Evolutionary conservation across 805 yeast genomes (phyloP), one percentile per base, ranked within the genome.

Genomic region (Cyberlindnera mycetangii): DNA sequence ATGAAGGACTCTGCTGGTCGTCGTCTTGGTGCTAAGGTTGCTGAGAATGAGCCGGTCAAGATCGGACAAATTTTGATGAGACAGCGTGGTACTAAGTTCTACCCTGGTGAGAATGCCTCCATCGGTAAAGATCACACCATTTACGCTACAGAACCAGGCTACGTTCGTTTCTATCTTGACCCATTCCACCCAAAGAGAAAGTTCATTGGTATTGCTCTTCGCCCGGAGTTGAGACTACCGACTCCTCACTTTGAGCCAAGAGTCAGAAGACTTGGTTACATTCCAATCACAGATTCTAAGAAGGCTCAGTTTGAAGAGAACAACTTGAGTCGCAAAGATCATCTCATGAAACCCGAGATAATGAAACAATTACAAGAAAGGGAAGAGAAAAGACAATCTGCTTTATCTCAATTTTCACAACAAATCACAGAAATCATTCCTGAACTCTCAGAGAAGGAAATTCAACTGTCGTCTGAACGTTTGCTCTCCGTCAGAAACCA

Each of bases 1-100:
- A 90, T 85, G 80, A 84, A 85, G 62, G 97, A 90, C 65, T 90
- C 99, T 14, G 89, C 89, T 3, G 99, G 99, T 72, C 81, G 95
- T 65, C 75, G 98, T 61, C 70, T 93, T 41, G 99, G 99, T 20
- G 85, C 95, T 28, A 93, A 93, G 68, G 85, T 76, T 39, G 78
- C 84, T 50, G 97, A 92, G 59, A 89, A 93, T 32, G 68, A 70
- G 37, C 59, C 59, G 24, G 96, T 92, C 1, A 74, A 75, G 39
- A 81, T 87, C 1, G 97, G 97, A 9, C 86, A 89, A 58, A 89
- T 93, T 53, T 73, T 93, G 31, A 79, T 86, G 80, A 81, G 97
- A 64, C 99, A 93, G 62, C 78, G 98, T 64, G 99, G 99, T 57
- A 89, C 98, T 16, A 84, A 79, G 59, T 85, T 90, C 64, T 93